Base-by-base conservation (phyloP, 768 basidiomycete genomes). In the Leucocoprinus leucothites region DNA sequence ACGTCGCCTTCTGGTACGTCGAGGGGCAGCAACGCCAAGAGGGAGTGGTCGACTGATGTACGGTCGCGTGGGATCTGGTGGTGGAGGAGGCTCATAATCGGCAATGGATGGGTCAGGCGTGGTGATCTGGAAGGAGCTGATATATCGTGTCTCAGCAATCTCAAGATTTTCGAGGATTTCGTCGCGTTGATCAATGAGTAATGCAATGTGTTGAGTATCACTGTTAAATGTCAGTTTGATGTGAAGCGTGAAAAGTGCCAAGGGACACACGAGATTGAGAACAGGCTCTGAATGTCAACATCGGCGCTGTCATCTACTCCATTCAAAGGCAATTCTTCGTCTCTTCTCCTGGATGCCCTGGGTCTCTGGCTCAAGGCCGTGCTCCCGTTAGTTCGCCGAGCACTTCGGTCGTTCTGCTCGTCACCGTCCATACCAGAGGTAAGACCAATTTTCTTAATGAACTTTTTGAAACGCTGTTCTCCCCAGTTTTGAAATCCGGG, bases 161-260 rank as follows among this genome's bases (percentile, higher is more conserved):
- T 93, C 90, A 8, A 93, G 75, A 58, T 87, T 84, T 60, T 89
- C 85, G n/a, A 93, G 69, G 19, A 91, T 82, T 62, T 81, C 78
- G 58, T 91, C 89, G 25, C 91, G 78, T 64, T 91, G 85, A 42
- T 84, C 82, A 41, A 92, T 87, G 25, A 92, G 79, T 5, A 81
- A 59, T 0, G 84, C 81, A n/a, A 92, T 72, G 3, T 75, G 75
- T 13, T 79, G 77, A 0, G 88, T 91, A 63, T 91, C 86, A 22
- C 89, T 92, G 25, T 51, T 56, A 24, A 45, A 51, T 51, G 9
- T 59, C 24, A 56, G 49, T 54, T 34, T 38, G 19, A 49, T 42
- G 43, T 42, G 34, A 48, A 56, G 8, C 25, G 48, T 38, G 45
- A 47, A 38, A 36, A 38, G 42, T 14, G 40, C n/a, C 26, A 24